Evolutionary conservation across 257 asterid species (phyloP), one percentile per base, ranked within the genome.

Genomic region (Ballota nigra): DNA sequence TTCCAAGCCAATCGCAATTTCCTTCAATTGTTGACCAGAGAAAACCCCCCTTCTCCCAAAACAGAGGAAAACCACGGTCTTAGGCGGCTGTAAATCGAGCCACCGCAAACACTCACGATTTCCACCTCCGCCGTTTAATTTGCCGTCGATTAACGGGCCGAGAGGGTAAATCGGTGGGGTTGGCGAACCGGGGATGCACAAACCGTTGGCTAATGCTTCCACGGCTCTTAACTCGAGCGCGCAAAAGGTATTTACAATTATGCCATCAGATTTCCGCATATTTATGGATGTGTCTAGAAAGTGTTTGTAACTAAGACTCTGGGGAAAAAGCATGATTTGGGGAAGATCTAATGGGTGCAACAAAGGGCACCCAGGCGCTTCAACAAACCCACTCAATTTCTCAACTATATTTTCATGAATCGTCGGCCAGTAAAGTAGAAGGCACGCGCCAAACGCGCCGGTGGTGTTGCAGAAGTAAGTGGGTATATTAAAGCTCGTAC

Each of bases 31-130:
- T 2, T 56, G 51, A 11, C 12, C 69, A 5, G 69, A 71, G 6
- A 87, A 73, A 59, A 70, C 4, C 0, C 92, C 92, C 60, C 81
- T 12, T 33, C 96, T 80, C 1, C 96, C 92, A 8, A 89, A 89
- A 57, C 91, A 85, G 28, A 86, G 70, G 57, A 78, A 83, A 10
- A 86, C 66, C 0, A 89, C 96, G 69, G 89, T 86, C 5, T 34
- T 15, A 2, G 64, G 56, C 0, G 86, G 89, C 79, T 86, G 96
- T 6, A 29, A 43, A 13, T 86, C 87, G 12, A 89, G 83, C 96
- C 96, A 89, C 5, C 19, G 66, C 74, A 89, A 43, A 70, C 89
- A 85, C 5, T 61, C 70, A 57, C 6, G 63, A 0, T 0, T 62
- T 53, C 6, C 33, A 41, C 53, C 82, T 34, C 20, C 31, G 63